Evolutionary conservation across 2,329 filamentous ascomycete genomes (phyloP).

Genomic region (Ophiocordyceps camponoti-leonardi): DNA sequence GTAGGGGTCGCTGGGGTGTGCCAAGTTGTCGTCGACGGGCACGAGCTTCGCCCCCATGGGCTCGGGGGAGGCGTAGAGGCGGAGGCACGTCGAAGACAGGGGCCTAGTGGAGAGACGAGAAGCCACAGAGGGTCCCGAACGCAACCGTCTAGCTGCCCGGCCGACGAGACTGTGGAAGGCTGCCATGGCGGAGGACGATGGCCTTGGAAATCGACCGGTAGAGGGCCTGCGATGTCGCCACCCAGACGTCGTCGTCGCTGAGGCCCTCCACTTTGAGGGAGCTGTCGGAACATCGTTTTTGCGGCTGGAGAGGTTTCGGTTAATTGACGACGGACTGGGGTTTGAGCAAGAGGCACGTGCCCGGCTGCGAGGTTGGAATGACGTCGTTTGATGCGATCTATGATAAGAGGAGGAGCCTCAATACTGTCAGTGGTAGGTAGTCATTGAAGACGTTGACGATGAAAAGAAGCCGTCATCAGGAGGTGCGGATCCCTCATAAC

Average conservation of each 20-base stretch:
- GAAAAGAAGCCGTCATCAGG: too few relatives aligned
- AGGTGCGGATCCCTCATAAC: too few relatives aligned
- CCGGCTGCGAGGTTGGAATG: too few relatives aligned
- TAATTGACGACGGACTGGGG: too few relatives aligned
- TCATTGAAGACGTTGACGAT: too few relatives aligned
- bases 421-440: too few relatives aligned
- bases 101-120: constrained; percentile 28
- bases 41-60: constrained; percentile 40
- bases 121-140: constrained; percentile 26
- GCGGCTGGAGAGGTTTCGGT: too few relatives aligned
- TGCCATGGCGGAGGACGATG: constrained; percentile 32
- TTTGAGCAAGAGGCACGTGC: too few relatives aligned
- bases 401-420: too few relatives aligned
- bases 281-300: constrained; percentile 16
- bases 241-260: background rate
- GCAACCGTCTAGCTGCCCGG: constrained; percentile 52
- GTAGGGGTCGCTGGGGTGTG: constrained; percentile 30
- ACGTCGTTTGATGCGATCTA: too few relatives aligned
- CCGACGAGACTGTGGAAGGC: constrained; percentile 53
- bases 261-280: constrained; percentile 3
- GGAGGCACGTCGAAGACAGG: constrained; percentile 47
- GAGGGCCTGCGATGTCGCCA: constrained; percentile 6
- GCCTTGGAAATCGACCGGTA: constrained; percentile 17
- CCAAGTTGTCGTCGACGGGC: constrained; percentile 48
- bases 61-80: constrained; percentile 42